Percentiles rank a stretch among this genome's conserved stretches.
These are phyloP conservation scores for Russula compacta DNA, from an alignment of 768 basidiomycete genomes.

Conservation along the genomic window DNA sequence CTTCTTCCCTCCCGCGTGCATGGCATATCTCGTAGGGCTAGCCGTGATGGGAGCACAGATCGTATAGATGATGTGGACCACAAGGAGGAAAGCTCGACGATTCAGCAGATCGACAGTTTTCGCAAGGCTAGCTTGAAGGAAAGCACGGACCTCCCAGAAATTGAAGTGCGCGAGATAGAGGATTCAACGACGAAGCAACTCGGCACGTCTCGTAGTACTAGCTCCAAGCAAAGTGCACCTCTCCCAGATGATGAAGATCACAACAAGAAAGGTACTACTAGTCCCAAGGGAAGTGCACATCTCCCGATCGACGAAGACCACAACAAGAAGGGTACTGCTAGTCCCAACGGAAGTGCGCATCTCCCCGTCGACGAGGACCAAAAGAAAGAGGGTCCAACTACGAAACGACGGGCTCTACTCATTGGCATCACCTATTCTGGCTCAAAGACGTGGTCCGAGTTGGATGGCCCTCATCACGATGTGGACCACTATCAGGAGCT, in stretches of 20 bases:
- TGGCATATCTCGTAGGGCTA: background rate
- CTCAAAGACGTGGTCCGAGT: background rate
- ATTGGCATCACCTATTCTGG: conserved; percentile 16
- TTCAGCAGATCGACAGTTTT: background rate
- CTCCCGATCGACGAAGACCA: background rate
- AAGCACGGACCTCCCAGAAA: too few relatives aligned
- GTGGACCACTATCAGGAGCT: conserved; percentile 8
- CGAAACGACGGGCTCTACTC: conserved; percentile 18
- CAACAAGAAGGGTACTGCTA: too few relatives aligned
- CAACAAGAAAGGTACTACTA: too few relatives aligned
- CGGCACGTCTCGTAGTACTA: too few relatives aligned
- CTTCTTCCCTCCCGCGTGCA: background rate
- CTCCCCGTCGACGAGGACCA: background rate
- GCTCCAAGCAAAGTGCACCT: background rate
- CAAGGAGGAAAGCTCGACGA: too few relatives aligned
- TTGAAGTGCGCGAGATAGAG: too few relatives aligned
- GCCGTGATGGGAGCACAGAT: background rate
- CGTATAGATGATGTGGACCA: too few relatives aligned
- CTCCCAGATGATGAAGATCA: background rate
- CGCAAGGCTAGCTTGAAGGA: background rate
- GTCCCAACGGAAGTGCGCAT: too few relatives aligned
- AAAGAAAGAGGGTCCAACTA: background rate
- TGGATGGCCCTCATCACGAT: conserved; percentile 16
- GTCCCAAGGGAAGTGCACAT: background rate
- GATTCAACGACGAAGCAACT: too few relatives aligned